phyloP scores from a whole-genome alignment of 768 basidiomycete genomes.

The Lentinus brumalis region DNA sequence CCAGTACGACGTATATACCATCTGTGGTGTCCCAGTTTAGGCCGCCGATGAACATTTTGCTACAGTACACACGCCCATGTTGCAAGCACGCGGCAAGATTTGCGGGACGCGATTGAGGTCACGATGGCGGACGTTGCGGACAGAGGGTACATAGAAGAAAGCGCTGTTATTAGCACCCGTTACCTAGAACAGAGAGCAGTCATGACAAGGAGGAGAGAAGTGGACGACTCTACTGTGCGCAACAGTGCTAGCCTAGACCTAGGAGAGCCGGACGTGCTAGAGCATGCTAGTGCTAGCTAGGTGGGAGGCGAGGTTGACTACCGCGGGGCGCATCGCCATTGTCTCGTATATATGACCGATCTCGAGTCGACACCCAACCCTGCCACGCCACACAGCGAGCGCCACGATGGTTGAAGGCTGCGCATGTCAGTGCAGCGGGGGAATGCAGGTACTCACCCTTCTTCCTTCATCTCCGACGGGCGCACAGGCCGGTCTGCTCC shows the following conservation, averaged over 20 bases:
- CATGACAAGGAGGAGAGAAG: conserved; percentile 56
- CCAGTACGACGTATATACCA: conserved; percentile 64
- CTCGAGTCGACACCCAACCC: conserved; percentile 26
- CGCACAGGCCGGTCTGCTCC: conserved; percentile 67
- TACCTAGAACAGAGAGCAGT: conserved; percentile 66
- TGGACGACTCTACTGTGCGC: conserved; percentile 72
- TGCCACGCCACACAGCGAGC: conserved; percentile 14
- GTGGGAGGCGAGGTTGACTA: conserved; percentile 47
- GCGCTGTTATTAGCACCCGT: conserved; percentile 79
- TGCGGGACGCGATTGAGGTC: neutral
- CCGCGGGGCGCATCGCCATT: conserved; percentile 23
- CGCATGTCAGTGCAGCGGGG: conserved; percentile 13
- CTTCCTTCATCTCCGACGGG: conserved; percentile 94
- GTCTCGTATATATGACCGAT: conserved; percentile 25
- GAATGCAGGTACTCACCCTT: conserved; percentile 77
- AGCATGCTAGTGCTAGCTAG: conserved; percentile 49
- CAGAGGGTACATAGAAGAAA: conserved; percentile 41
- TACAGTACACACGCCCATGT: conserved; percentile 34
- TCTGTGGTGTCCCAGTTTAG: conserved; percentile 99
- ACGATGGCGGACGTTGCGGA: conserved; percentile 10
- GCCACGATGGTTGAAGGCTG: conserved; percentile 7
- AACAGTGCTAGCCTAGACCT: conserved; percentile 62
- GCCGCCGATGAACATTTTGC: conserved; percentile 99
- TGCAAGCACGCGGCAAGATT: conserved; percentile 22
- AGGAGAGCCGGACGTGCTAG: conserved; percentile 67